phyloP scores from a whole-genome alignment of 106 monocot species.

The Acanthochlamys bracteata region DNA sequence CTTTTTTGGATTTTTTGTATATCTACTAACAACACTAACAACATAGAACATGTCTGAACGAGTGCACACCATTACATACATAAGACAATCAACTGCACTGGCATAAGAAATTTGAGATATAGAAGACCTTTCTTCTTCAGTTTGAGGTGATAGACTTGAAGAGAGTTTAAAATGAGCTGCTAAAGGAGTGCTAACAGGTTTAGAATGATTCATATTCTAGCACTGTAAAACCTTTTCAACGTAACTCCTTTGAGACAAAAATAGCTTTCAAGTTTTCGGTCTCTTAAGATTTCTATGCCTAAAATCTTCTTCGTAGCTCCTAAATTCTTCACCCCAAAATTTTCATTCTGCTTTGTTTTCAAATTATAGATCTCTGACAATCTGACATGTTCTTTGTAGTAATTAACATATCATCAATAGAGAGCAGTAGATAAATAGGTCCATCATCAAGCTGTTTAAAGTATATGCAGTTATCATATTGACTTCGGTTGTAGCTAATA shows the following conservation, averaged over 20 bases:
- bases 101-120: not conserved
- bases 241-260: not conserved
- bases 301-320: not conserved
- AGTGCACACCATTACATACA: constrained; percentile 6
- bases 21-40: constrained; percentile 9
- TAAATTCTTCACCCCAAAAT: constrained; percentile 4
- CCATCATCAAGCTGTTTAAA: not conserved
- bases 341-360: not conserved
- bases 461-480: not conserved
- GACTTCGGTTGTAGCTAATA: not conserved
- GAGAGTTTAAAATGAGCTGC: not conserved
- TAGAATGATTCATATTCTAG: not conserved
- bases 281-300: constrained; percentile 1
- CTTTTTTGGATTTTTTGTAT: constrained; percentile 6
- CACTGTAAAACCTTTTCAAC: not conserved
- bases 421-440: not conserved
- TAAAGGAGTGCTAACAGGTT: not conserved
- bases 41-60: not conserved
- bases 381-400: not conserved
- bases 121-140: not conserved
- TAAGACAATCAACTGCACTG: not conserved
- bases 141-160: not conserved
- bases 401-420: constrained; percentile 1
- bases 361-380: not conserved
- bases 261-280: not conserved